Conservation (phyloP, 305 asterid genomes). For the Withania somnifera region DNA sequence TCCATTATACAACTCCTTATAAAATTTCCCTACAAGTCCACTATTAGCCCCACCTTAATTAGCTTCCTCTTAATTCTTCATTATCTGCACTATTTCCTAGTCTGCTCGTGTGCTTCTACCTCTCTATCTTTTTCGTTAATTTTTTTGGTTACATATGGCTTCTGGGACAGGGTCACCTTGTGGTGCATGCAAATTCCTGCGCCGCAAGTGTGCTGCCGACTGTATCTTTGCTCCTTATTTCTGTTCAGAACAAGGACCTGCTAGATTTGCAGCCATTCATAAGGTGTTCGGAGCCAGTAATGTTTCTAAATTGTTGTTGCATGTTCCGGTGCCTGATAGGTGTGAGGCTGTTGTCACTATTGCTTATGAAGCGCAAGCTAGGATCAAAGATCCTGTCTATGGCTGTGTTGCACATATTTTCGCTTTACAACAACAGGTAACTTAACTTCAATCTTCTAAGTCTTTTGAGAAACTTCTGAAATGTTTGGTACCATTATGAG, state of each 20-base stretch:
- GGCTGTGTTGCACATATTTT: constrained; percentile 61
- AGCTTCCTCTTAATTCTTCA: background rate
- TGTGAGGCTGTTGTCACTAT: constrained; percentile 61
- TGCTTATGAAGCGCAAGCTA: constrained; percentile 69
- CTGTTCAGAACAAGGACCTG: constrained; percentile 58
- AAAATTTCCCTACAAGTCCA: background rate
- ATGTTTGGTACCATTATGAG: too few relatives aligned
- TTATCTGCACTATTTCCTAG: constrained; percentile 44
- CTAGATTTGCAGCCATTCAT: constrained; percentile 58
- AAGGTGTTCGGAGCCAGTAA: constrained; percentile 77
- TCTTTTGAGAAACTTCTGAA: too few relatives aligned
- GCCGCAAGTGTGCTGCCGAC: constrained; percentile 56
- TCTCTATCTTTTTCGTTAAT: background rate
- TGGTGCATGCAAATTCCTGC: constrained; percentile 77
- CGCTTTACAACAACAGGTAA: constrained; percentile 63
- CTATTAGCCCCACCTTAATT: background rate
- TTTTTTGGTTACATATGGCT: constrained; percentile 14
- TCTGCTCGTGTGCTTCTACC: constrained; percentile 34
- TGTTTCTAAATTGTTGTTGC: constrained; percentile 46
- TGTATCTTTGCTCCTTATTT: constrained; percentile 62
- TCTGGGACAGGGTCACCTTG: constrained; percentile 44
- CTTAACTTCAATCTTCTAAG: background rate
- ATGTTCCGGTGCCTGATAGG: constrained; percentile 45
- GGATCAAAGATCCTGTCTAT: constrained; percentile 62
- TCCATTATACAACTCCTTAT: background rate